Percentiles rank a stretch among this genome's conserved stretches.
phyloP scores from a whole-genome alignment of 1,139 yeast genomes.

The Geotrichum fermentans region DNA sequence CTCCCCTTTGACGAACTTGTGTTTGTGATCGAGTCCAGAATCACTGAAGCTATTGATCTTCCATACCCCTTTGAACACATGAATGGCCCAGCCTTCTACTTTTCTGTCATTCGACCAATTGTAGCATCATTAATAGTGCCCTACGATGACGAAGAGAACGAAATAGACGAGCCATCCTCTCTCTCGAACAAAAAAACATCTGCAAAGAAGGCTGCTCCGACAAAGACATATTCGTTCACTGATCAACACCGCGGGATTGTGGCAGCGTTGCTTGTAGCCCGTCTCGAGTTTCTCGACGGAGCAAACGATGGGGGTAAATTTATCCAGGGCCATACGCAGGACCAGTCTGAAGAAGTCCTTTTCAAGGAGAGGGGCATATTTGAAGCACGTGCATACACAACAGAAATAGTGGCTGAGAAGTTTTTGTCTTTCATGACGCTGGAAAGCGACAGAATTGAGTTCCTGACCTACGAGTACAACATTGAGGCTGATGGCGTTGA shows the following conservation, averaged over 20 bases:
- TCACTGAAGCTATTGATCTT: conserved; percentile 15
- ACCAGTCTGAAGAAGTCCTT: conserved; percentile 24
- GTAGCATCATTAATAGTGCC: conserved; percentile 18
- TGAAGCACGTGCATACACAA: conserved; percentile 32
- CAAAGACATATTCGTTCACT: conserved; percentile 11
- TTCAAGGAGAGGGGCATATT: conserved; percentile 27
- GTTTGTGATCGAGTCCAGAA: conserved; percentile 15
- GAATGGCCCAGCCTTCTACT: conserved; percentile 13
- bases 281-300: conserved; percentile 29
- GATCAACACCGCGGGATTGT: conserved; percentile 33
- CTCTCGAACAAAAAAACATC: neutral
- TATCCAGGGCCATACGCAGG: neutral
- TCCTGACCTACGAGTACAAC: conserved; percentile 30
- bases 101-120: conserved; percentile 16
- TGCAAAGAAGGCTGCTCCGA: neutral
- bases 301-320: conserved; percentile 24
- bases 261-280: conserved; percentile 32
- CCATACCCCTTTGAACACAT: conserved; percentile 17
- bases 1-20: conserved; percentile 19
- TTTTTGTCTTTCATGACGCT: conserved; percentile 28
- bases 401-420: conserved; percentile 33
- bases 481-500: neutral
- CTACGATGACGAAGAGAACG: conserved; percentile 5
- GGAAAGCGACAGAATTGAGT: conserved; percentile 29
- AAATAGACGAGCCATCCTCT: neutral